phyloP scores from a whole-genome alignment of 73 alveolate species.

The Symbiodinium pilosum region DNA sequence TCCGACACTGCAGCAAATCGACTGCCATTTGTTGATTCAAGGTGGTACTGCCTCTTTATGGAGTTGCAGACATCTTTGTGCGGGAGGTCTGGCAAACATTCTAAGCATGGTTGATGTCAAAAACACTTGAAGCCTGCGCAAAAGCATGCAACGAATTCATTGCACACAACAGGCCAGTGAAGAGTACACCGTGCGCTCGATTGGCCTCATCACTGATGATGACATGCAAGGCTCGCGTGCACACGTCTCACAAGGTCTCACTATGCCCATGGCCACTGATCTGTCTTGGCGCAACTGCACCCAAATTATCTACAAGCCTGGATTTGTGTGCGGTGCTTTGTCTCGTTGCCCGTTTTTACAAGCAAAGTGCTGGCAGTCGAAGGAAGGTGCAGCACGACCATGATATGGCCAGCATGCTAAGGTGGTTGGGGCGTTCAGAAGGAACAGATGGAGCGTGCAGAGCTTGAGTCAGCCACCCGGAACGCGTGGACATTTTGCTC shows the following conservation, averaged over 20 bases:
- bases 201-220: not conserved
- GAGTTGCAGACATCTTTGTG: constrained; percentile 64
- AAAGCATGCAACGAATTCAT: no score
- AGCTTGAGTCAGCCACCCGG: not conserved
- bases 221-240: not conserved
- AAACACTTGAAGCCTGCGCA: no score
- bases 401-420: no score
- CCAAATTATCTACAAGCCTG: no score
- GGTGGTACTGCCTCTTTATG: constrained; percentile 53
- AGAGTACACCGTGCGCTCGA: constrained; percentile 79
- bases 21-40: not conserved
- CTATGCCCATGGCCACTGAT: no score
- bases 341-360: no score
- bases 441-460: not conserved
- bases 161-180: constrained; percentile 48
- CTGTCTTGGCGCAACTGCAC: no score
- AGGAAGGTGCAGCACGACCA: not conserved
- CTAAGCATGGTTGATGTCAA: no score
- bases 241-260: no score
- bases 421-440: not conserved
- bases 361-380: not conserved
- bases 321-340: no score
- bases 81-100: no score
- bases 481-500: not conserved
- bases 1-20: not conserved